Evolutionary conservation across 2,329 filamentous ascomycete species (phyloP).

Genomic region (Alternaria sp.): DNA sequence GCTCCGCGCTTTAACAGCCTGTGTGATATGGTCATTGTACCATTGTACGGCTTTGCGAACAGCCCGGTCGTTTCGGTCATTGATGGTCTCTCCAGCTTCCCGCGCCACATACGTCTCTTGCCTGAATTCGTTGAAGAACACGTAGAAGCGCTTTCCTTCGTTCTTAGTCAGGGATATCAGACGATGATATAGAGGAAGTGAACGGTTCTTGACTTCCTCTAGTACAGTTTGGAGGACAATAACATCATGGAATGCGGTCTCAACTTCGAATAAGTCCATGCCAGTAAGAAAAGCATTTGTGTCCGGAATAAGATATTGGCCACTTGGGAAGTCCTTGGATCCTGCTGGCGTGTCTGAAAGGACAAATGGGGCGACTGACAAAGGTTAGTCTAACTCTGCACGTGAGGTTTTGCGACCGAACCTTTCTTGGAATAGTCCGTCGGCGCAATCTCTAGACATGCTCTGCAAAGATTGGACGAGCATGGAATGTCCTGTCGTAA

Average conservation of each 20-base stretch:
- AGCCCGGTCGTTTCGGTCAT: constrained; percentile 94
- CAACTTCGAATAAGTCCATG: constrained; percentile 97
- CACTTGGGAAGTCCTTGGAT: constrained; percentile 81
- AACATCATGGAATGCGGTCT: constrained; percentile 94
- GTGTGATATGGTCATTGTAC: constrained; percentile 84
- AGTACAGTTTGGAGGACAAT: constrained; percentile 94
- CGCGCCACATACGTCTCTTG: constrained; percentile 87
- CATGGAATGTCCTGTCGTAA: constrained; percentile 96
- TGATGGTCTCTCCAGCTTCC: constrained; percentile 83
- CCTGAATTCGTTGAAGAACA: constrained; percentile 99
- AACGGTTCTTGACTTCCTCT: constrained; percentile 94
- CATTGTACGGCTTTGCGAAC: constrained; percentile 86
- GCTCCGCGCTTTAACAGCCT: constrained; percentile 64
- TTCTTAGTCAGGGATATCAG: constrained; percentile 90
- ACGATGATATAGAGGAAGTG: constrained; percentile 92
- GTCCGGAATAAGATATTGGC: constrained; percentile 94
- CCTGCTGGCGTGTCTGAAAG: constrained; percentile 89
- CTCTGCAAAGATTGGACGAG: constrained; percentile 86
- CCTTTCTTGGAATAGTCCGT: constrained; percentile 80
- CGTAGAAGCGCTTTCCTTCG: constrained; percentile 96
- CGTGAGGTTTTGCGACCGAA: constrained; percentile 49
- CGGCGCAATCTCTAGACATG: constrained; percentile 78
- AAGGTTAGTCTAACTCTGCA: constrained; percentile 29
- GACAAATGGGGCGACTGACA: constrained; percentile 78
- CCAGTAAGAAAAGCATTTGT: constrained; percentile 95